phyloP scores from a whole-genome alignment of 352 stramenopile genomes.

The Phytophthora pistaciae region DNA sequence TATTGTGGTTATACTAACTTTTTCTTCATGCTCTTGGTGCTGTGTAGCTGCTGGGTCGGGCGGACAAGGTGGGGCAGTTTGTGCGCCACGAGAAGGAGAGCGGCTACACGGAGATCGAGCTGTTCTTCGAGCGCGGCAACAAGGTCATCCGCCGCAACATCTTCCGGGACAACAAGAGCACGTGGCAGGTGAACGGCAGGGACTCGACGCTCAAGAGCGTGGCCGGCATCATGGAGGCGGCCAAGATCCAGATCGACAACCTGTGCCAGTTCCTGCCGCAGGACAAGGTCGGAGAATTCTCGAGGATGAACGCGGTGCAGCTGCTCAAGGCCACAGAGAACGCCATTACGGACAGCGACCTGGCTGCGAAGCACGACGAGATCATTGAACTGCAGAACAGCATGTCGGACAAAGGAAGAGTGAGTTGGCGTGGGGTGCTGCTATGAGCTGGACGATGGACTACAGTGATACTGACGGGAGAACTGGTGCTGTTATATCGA shows the following conservation, averaged over 20 bases:
- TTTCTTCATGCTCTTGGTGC: background rate
- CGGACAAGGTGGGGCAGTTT: constrained; percentile 94
- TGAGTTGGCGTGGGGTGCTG: constrained; percentile 27
- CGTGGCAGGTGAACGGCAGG: constrained; percentile 81
- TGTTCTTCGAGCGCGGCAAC: constrained; percentile 86
- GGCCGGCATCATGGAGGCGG: constrained; percentile 78
- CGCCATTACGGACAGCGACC: constrained; percentile 77
- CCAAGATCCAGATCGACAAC: constrained; percentile 98
- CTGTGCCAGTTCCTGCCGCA: constrained; percentile 99
- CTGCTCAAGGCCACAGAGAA: constrained; percentile 84
- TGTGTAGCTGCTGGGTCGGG: constrained; percentile 91
- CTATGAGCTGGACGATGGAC: background rate
- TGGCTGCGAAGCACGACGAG: constrained; percentile 76
- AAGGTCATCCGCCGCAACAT: constrained; percentile 93
- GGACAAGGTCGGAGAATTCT: constrained; percentile 95
- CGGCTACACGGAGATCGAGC: constrained; percentile 94
- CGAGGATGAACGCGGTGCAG: constrained; percentile 83
- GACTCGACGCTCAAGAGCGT: constrained; percentile 80
- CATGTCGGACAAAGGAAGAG: constrained; percentile 75
- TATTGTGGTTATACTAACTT: background rate
- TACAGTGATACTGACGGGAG: background rate
- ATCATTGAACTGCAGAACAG: constrained; percentile 83
- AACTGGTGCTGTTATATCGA: background rate
- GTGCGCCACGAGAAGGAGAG: constrained; percentile 89
- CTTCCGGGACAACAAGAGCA: constrained; percentile 90